Base-by-base conservation (phyloP, 2,329 filamentous ascomycete species). In the Stagonosporopsis rhizophila region DNA sequence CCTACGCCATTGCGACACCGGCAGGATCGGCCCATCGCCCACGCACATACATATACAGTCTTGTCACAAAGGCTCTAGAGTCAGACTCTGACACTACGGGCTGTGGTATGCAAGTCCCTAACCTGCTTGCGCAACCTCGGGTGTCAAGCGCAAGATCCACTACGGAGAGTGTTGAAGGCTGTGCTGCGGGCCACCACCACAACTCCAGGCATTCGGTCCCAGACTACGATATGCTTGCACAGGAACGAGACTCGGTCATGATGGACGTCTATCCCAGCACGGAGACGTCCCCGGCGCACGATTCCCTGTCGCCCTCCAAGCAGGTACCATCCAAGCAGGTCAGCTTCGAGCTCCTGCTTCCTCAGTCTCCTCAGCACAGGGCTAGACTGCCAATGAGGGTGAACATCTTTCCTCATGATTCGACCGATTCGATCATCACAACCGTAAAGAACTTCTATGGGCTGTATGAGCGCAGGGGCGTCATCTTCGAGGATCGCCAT, bases 381-480 rank as follows among this genome's bases (percentile, higher is more conserved):
- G 89, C 89, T 78, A 88, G 90, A 72, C 82, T 93, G 65, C 90
- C 90, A n/a, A 88, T 94, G 86, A 84, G 90, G 70, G 90, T 94
- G 50, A 90, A 96, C 71, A 97, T 99, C 67, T 96, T 89, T 72
- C 91, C 91, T 42, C 93, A 98, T 77, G 95, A 99, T 81, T 93
- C 91, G 48, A 98, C 94, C 20, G 94, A 98, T 74, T 97, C 93
- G 32, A 99, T 99, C 79, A 91, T 98, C 62, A 95, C 92, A 14
- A 98, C 95, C 1, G 94, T 98, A 72, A 98, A 96, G 84, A 98
- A 97, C 82, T 98, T 98, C 80, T 98, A 96, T 75, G 95, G 95
- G 59, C 85, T 99, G 65, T 97, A 97, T 76, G 91, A 94, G 64
- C 88, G 78, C 27, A 67, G 89, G 74, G 93, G 95, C 64, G 89